Percentiles rank a stretch among this genome's conserved stretches.
phyloP scores from a whole-genome alignment of 2,329 filamentous ascomycete species.

The Colletotrichum tanaceti region DNA sequence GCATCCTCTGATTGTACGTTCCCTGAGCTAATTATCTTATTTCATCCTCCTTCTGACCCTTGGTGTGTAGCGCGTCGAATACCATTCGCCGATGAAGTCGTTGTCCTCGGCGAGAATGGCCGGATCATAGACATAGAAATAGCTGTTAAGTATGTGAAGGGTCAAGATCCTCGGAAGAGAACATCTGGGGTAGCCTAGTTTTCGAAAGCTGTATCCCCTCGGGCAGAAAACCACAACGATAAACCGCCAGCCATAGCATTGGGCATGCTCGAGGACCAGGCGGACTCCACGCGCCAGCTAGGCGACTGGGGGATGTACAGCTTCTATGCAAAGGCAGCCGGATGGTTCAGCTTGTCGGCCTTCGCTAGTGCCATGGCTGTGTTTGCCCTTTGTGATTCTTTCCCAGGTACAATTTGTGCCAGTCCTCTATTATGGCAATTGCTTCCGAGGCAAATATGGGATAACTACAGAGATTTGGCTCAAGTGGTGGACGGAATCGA shows the following conservation, averaged over 20 bases:
- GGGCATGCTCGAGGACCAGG: conserved; percentile 24
- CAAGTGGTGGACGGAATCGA: conserved; percentile 60
- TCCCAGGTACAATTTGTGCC: conserved; percentile 41
- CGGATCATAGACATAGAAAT: conserved; percentile 1
- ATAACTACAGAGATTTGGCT: conserved; percentile 54
- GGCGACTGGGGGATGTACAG: conserved; percentile 38
- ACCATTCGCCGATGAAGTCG: conserved; percentile 33
- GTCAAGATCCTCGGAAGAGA: background rate
- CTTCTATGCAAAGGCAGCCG: conserved; percentile 46
- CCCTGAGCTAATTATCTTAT: rapidly evolving
- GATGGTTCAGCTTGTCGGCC: conserved; percentile 43
- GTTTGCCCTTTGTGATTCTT: conserved; percentile 45
- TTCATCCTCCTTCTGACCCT: background rate
- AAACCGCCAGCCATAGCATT: background rate
- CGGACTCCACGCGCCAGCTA: conserved; percentile 30
- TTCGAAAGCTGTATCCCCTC: no score
- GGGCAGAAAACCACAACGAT: background rate
- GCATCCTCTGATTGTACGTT: conserved; percentile 33
- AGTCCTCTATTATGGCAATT: no score
- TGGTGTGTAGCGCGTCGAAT: conserved; percentile 31
- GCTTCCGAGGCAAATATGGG: background rate
- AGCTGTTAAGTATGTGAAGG: background rate
- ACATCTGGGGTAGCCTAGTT: background rate
- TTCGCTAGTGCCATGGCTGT: conserved; percentile 44
- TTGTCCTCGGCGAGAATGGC: conserved; percentile 22